phyloP scores from a whole-genome alignment of 2,329 filamentous ascomycete genomes.

The Albophoma yamanashiensis region DNA sequence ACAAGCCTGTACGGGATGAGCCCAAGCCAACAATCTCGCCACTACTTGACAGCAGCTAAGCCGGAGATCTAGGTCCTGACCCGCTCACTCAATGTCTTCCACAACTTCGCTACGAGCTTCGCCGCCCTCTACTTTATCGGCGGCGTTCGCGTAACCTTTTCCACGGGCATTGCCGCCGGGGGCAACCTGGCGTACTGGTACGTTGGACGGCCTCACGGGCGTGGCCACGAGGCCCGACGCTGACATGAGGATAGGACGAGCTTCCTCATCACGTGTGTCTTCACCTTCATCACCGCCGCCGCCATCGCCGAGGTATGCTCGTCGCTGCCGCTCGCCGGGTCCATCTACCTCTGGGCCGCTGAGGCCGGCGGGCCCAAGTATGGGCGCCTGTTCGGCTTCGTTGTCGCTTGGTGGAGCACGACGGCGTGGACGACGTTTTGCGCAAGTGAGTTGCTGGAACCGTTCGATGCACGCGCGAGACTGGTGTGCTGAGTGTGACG shows the following conservation, averaged over 20 bases:
- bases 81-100: not conserved
- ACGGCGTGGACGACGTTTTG: slow-evolving; percentile 52
- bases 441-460: slow-evolving; percentile 25
- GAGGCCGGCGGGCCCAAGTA: slow-evolving; percentile 44
- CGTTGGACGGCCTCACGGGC: not conserved
- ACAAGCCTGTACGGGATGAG: not conserved
- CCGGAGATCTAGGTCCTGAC: not conserved
- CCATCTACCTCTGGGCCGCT: slow-evolving; percentile 52
- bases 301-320: slow-evolving; percentile 52
- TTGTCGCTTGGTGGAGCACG: slow-evolving; percentile 56
- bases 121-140: slow-evolving; percentile 50
- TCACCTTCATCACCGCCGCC: slow-evolving; percentile 50
- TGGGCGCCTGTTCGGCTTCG: slow-evolving; percentile 45
- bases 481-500: not conserved
- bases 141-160: slow-evolving; percentile 48
- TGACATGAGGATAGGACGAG: slow-evolving; percentile 34
- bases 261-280: slow-evolving; percentile 47
- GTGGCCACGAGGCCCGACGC: not conserved
- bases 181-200: slow-evolving; percentile 51
- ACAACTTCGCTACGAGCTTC: not conserved
- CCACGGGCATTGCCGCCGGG: slow-evolving; percentile 50
- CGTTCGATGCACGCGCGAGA: not conserved
- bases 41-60: not conserved
- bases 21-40: not conserved
- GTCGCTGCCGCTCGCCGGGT: slow-evolving; percentile 45